These are phyloP conservation scores for Aspergillus arachidicola DNA, from an alignment of 2,329 filamentous ascomycete species.

Conservation along the genomic window DNA sequence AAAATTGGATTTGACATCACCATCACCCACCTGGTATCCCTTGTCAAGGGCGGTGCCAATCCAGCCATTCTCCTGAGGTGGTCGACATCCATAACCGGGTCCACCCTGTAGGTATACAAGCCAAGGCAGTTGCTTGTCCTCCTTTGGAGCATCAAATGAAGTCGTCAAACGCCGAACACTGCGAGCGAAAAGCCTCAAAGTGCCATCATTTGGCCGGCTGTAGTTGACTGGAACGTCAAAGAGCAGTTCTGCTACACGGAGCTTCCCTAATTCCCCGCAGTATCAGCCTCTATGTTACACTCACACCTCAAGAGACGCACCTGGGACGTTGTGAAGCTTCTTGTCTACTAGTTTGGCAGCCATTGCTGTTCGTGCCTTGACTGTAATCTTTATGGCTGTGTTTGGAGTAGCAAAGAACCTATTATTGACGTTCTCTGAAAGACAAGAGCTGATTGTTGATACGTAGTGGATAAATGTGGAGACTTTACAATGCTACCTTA, in stretches of 20 bases:
- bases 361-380: conserved; percentile 21
- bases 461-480: neutral
- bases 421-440: neutral
- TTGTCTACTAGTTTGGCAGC: conserved; percentile 43
- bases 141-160: conserved; percentile 52
- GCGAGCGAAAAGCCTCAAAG: conserved; percentile 76
- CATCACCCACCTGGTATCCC: conserved; percentile 70
- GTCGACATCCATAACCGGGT: conserved; percentile 74
- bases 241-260: conserved; percentile 78
- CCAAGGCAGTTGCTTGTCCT: conserved; percentile 59
- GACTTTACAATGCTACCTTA: neutral
- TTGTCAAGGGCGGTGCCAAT: conserved; percentile 72
- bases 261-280: conserved; percentile 58
- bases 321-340: conserved; percentile 41
- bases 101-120: conserved; percentile 81
- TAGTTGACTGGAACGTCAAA: conserved; percentile 88
- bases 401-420: neutral
- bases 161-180: conserved; percentile 63
- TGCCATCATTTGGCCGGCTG: conserved; percentile 59
- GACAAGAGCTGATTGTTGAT: neutral
- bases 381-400: neutral
- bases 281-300: conserved; percentile 6
- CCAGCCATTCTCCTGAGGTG: conserved; percentile 73
- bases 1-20: neutral
- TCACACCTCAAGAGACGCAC: conserved; percentile 23